Conservation (phyloP, 148 eudicot genomes). For the Vaccinium myrtillus region DNA sequence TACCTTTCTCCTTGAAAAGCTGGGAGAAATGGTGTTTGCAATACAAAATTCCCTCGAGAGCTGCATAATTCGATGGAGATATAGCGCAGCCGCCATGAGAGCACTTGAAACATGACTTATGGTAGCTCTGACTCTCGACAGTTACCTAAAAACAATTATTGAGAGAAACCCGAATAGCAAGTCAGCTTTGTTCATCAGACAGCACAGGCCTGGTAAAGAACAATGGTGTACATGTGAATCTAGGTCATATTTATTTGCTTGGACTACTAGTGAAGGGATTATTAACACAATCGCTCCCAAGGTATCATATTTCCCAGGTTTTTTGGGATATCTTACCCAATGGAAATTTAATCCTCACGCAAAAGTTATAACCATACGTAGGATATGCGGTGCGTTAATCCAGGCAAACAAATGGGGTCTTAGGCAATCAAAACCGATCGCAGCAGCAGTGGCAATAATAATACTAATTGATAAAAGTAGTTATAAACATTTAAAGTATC, state of each 20-base stretch:
- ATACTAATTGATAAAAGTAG: not conserved
- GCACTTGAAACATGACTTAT: conserved; percentile 88
- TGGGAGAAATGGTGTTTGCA: conserved; percentile 95
- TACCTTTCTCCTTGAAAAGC: conserved; percentile 94
- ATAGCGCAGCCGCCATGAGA: conserved; percentile 79
- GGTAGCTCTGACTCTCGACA: conserved; percentile 74
- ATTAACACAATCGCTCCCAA: not conserved
- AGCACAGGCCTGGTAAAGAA: not conserved
- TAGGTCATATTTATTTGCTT: not conserved
- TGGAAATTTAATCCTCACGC: not conserved
- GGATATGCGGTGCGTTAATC: not conserved
- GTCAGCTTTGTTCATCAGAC: not conserved
- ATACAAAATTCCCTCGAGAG: conserved; percentile 76
- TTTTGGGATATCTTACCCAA: not conserved
- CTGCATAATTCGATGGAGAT: conserved; percentile 88
- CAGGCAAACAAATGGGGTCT: too few species aligned
- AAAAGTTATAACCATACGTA: not conserved
- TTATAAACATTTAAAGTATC: not conserved
- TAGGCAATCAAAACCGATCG: too few species aligned
- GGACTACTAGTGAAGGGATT: not conserved
- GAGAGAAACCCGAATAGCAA: not conserved
- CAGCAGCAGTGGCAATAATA: not conserved
- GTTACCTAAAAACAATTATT: conserved; percentile 53
- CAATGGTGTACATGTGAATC: not conserved
- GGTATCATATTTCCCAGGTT: not conserved